A percentile compares a stretch with the other conserved stretches of the same genome.
phyloP scores from a whole-genome alignment of 495 filamentous ascomycete genomes.

The Podospora pseudocomata region DNA sequence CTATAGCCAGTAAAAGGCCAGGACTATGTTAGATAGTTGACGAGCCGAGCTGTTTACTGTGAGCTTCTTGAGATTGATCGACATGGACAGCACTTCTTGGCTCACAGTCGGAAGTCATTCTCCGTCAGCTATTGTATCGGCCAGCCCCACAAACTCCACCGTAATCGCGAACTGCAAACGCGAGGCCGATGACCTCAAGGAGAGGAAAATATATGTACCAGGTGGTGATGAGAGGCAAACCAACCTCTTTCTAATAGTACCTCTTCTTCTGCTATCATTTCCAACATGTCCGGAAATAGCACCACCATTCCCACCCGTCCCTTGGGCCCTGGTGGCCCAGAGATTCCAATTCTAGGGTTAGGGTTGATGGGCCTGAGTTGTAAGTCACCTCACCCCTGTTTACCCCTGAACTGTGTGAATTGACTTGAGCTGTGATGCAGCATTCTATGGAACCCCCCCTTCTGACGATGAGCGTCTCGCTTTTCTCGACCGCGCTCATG shows the following conservation, averaged over 20 bases:
- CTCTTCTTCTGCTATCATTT: too few relatives aligned
- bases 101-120: not conserved
- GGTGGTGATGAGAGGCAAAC: too few relatives aligned
- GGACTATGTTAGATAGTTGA: too few relatives aligned
- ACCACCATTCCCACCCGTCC: conserved; percentile 20
- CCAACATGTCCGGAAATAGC: conserved; percentile 1
- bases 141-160: not conserved
- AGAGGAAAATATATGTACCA: not conserved
- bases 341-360: conserved; percentile 50
- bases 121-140: not conserved
- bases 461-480: conserved; percentile 38
- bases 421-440: conserved; percentile 1
- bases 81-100: not conserved
- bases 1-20: too few relatives aligned
- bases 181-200: not conserved
- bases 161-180: not conserved
- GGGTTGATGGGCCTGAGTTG: conserved; percentile 50
- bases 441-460: conserved; percentile 36
- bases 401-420: not conserved
- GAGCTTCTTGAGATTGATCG: too few relatives aligned
- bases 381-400: conserved; percentile 5
- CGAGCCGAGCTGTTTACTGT: too few relatives aligned
- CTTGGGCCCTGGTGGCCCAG: conserved; percentile 52
- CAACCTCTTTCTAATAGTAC: too few relatives aligned
- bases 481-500: conserved; percentile 39